Conservation (phyloP, 768 basidiomycete genomes). For the Termitomyces eurrhizus region DNA sequence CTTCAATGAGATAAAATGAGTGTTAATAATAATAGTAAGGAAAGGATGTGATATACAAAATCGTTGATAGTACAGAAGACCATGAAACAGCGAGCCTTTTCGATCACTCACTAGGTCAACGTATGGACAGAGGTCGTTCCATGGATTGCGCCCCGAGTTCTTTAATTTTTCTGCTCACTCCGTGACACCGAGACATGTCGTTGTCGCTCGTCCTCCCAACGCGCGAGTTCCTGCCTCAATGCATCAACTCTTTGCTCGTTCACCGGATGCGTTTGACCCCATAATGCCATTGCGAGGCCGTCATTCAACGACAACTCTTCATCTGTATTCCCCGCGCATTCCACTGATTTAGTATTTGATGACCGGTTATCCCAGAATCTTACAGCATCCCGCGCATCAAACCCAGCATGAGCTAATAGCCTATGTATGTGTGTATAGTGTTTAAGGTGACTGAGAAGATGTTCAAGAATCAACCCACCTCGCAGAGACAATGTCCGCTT, state of each 20-base stretch:
- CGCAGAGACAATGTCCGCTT: constrained; percentile 87
- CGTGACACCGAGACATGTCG: constrained; percentile 20
- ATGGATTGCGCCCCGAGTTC: neutral
- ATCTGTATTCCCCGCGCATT: constrained; percentile 35
- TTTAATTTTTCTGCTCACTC: neutral
- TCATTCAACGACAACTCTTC: constrained; percentile 11
- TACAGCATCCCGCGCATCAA: constrained; percentile 79
- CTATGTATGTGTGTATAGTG: constrained; percentile 31
- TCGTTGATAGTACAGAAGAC: neutral
- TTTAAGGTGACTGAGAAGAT: neutral
- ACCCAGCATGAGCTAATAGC: constrained; percentile 89
- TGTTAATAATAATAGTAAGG: neutral
- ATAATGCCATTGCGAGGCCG: constrained; percentile 39
- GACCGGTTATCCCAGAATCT: constrained; percentile 75
- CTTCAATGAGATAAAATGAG: neutral
- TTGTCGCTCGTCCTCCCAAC: constrained; percentile 63
- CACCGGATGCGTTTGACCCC: constrained; percentile 64
- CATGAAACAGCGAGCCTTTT: neutral
- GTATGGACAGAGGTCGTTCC: neutral
- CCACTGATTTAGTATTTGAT: constrained; percentile 31
- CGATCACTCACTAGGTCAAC: neutral
- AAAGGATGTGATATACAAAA: neutral
- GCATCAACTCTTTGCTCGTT: constrained; percentile 58
- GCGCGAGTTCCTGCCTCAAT: constrained; percentile 60
- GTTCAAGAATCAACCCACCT: constrained; percentile 43